phyloP scores from a whole-genome alignment of 331 rosid genomes.

The Acacia concinna region DNA sequence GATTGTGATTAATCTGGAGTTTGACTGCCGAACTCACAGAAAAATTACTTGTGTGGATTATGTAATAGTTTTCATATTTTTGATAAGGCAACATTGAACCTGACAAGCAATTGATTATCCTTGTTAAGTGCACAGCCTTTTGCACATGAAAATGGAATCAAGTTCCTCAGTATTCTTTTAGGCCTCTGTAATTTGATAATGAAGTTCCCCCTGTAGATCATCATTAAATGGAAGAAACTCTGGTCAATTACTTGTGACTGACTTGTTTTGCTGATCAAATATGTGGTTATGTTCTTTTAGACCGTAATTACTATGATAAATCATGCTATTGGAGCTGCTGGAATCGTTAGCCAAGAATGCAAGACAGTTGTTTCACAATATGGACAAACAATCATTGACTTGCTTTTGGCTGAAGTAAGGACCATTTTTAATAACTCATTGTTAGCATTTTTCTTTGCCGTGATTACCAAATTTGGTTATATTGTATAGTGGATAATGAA shows the following conservation, averaged over 20 bases:
- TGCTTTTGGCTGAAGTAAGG: constrained; percentile 71
- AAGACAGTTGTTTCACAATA: constrained; percentile 71
- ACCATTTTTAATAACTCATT: not conserved
- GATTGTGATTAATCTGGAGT: not conserved
- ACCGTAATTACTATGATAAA: constrained; percentile 69
- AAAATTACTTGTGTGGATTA: not conserved
- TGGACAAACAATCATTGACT: constrained; percentile 69
- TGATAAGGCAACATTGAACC: not conserved
- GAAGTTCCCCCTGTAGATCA: not conserved
- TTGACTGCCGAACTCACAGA: not conserved
- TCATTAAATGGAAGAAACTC: not conserved
- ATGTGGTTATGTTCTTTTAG: constrained; percentile 40
- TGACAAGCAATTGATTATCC: not conserved
- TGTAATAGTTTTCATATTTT: not conserved
- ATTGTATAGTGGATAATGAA: constrained; percentile 6
- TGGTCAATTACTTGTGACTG: not conserved
- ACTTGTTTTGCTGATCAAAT: constrained; percentile 27
- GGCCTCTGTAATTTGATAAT: not conserved
- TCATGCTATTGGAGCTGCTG: constrained; percentile 79
- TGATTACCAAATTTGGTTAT: constrained; percentile 1
- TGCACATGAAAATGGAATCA: not conserved
- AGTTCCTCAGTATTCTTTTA: not conserved
- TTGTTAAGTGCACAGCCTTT: not conserved
- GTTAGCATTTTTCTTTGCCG: not conserved
- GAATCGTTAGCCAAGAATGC: constrained; percentile 73